These are phyloP conservation scores for Camelina sativa DNA, from an alignment of 345 rosid species.

Conservation along the genomic window DNA sequence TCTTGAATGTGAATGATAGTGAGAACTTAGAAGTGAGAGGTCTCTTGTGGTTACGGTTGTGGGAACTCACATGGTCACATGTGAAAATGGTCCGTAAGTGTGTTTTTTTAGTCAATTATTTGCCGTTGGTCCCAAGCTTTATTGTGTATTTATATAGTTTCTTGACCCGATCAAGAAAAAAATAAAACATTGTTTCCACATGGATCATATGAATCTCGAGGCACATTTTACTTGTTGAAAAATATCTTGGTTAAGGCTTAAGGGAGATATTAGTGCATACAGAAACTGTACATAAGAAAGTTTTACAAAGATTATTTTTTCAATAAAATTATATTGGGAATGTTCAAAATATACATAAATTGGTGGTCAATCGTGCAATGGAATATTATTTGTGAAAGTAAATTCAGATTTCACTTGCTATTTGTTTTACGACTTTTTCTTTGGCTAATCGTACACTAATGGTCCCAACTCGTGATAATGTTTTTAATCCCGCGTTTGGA, in stretches of 20 bases:
- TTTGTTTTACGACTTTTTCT: slow-evolving; percentile 16
- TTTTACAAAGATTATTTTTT: background rate
- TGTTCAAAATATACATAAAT: background rate
- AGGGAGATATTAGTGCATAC: background rate
- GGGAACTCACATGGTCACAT: slow-evolving; percentile 44
- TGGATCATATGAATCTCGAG: slow-evolving; percentile 41
- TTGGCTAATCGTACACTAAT: slow-evolving; percentile 29
- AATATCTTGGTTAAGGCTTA: background rate
- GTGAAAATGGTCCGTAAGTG: slow-evolving; percentile 42
- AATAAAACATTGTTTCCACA: slow-evolving; percentile 9
- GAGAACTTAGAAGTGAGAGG: slow-evolving; percentile 28
- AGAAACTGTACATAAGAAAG: background rate
- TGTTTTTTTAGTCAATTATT: slow-evolving; percentile 38
- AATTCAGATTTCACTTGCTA: slow-evolving; percentile 13
- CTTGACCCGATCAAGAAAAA: slow-evolving; percentile 24
- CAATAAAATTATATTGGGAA: background rate
- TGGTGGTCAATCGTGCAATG: slow-evolving; percentile 16
- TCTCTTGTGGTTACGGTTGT: slow-evolving; percentile 37
- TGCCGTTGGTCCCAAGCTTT: slow-evolving; percentile 36
- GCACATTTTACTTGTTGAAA: slow-evolving; percentile 6
- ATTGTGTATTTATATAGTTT: slow-evolving; percentile 23
- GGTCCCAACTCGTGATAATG: slow-evolving; percentile 35
- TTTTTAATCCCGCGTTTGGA: slow-evolving; percentile 12
- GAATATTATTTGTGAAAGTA: slow-evolving; percentile 23
- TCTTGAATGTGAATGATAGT: slow-evolving; percentile 26